Evolutionary conservation across 139 green algal species (phyloP), one percentile per base, ranked within the genome.

Genomic region (Edaphochlamys debaryana): DNA sequence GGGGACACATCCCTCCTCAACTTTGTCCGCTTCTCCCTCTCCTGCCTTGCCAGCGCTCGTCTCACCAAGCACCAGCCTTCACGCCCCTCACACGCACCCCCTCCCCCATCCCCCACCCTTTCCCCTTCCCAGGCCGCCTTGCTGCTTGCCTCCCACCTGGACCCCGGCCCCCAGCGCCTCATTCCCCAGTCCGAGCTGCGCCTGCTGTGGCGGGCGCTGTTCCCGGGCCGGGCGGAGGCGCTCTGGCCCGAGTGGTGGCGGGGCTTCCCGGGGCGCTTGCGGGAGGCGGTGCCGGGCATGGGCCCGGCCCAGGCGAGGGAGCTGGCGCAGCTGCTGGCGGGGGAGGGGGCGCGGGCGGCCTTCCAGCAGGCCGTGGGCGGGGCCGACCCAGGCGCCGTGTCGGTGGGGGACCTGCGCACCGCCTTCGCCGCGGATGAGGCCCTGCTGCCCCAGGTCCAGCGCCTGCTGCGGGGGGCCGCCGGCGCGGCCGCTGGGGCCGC

Each of bases 111-210:
- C n/a, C n/a, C n/a, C n/a, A n/a, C n/a, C n/a, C n/a, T n/a, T n/a
- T n/a, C n/a, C n/a, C n/a, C n/a, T n/a, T n/a, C n/a, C n/a, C n/a
- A n/a, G n/a, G n/a, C n/a, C n/a, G n/a, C n/a, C n/a, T n/a, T n/a
- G n/a, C n/a, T n/a, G n/a, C n/a, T n/a, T n/a, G n/a, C n/a, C 2
- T n/a, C 45, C 13, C 69, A 77, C 69, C 45, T 63, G 45, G 69
- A 77, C 45, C 42, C 32, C 13, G 69, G 69, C 2, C 69, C 69
- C 1, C 69, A 77, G 15, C 69, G 69, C 45, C 69, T 64, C 45
- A 77, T 77, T 45, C 45, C 3, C n/a, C 69, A 77, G n/a, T 17
- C 69, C n/a, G 69, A 77, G 3, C 32, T 77, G 69, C 42, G 69
- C 8, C 45, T 77, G n/a, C 56, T 77, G 17, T 77, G 69, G 69